These are phyloP conservation scores for Tephrocybe rancida DNA, from an alignment of 768 basidiomycete genomes.

Conservation along the genomic window DNA sequence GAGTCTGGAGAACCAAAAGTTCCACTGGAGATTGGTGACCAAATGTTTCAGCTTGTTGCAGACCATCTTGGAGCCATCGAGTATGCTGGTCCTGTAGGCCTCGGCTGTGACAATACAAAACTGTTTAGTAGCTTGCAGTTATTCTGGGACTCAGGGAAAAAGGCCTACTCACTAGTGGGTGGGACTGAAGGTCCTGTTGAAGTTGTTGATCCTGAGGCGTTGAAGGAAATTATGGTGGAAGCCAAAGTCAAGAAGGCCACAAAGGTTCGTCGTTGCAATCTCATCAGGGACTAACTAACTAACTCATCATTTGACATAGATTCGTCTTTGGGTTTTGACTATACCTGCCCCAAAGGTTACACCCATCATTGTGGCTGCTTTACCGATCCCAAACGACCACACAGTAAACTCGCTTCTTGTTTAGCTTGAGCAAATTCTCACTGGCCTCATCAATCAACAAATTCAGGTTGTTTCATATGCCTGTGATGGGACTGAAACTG, in stretches of 20 bases:
- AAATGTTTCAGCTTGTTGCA: background rate
- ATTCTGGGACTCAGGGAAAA: slow-evolving; percentile 24
- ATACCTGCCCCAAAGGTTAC: slow-evolving; percentile 32
- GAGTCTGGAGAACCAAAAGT: too few relatives aligned
- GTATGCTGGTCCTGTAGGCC: slow-evolving; percentile 26
- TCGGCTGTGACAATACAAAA: slow-evolving; percentile 41
- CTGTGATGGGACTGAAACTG: slow-evolving; percentile 36
- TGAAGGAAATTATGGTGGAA: too few relatives aligned
- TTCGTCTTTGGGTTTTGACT: slow-evolving; percentile 31
- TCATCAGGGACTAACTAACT: too few relatives aligned
- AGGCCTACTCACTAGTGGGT: background rate
- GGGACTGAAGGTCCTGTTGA: too few relatives aligned
- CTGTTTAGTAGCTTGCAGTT: slow-evolving; percentile 23
- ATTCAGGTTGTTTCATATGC: slow-evolving; percentile 33
- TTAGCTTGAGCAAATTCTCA: slow-evolving; percentile 19
- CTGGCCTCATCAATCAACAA: slow-evolving; percentile 22
- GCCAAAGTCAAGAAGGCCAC: too few relatives aligned
- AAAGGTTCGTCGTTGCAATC: too few relatives aligned
- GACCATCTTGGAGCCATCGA: slow-evolving; percentile 18
- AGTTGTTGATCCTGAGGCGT: too few relatives aligned
- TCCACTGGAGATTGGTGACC: too few relatives aligned
- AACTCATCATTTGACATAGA: too few relatives aligned
- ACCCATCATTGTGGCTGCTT: slow-evolving; percentile 31
- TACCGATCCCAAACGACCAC: slow-evolving; percentile 21
- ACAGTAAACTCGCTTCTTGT: slow-evolving; percentile 9